Percentiles rank a stretch among this genome's conserved stretches.
These are phyloP conservation scores for Linaria vulgaris DNA, from an alignment of 257 asterid species.

Conservation along the genomic window DNA sequence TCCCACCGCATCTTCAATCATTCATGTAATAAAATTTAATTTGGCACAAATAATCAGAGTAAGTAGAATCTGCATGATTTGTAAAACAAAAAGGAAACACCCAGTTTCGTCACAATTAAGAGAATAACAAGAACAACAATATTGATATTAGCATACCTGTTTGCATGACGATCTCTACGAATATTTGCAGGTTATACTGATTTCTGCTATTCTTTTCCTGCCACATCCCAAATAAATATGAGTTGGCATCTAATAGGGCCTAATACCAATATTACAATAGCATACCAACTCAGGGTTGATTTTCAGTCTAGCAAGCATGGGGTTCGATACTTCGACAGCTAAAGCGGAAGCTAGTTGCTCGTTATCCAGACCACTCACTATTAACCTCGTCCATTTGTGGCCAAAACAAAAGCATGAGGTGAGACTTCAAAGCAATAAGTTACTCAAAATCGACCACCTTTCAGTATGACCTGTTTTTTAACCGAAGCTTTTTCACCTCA, in stretches of 20 bases:
- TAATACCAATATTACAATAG: not conserved
- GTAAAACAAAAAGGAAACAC: too few species aligned
- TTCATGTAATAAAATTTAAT: too few species aligned
- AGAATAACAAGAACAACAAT: too few species aligned
- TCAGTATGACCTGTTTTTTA: conserved; percentile 1
- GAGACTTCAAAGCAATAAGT: not conserved
- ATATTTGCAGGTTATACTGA: too few species aligned
- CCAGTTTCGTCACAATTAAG: too few species aligned
- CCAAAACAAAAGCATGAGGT: conserved; percentile 6
- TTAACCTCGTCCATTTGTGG: not conserved
- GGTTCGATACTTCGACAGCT: not conserved
- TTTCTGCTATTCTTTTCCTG: conserved; percentile 11
- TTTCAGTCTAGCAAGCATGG: not conserved
- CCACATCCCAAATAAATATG: not conserved
- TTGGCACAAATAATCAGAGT: too few species aligned
- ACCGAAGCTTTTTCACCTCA: conserved; percentile 10
- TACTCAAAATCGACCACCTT: not conserved
- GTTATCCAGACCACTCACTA: not conserved
- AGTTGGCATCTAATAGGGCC: not conserved
- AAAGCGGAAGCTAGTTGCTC: not conserved
- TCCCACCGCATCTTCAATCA: too few species aligned
- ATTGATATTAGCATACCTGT: too few species aligned
- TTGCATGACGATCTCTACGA: too few species aligned
- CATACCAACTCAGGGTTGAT: not conserved
- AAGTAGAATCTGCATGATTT: too few species aligned